Percentiles rank a stretch among this genome's conserved stretches.
Conservation (phyloP, 2,329 filamentous ascomycete genomes). For the Microdochium trichocladiopsis region DNA sequence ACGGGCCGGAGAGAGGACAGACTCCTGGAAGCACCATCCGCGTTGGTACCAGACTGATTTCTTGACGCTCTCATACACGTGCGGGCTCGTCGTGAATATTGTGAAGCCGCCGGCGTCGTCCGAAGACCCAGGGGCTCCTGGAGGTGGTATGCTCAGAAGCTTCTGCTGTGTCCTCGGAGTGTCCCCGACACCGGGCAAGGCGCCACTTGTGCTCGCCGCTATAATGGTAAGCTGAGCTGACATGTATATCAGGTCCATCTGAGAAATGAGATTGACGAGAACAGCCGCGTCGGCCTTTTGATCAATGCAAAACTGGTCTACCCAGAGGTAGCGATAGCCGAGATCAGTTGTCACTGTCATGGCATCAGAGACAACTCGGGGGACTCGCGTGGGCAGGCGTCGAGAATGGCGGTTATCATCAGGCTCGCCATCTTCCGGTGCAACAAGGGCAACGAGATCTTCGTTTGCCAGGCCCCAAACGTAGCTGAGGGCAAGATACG, state of each 20-base stretch:
- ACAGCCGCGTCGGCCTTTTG: background rate
- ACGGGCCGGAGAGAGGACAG: background rate
- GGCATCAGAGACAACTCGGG: constrained; percentile 3
- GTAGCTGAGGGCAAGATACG: constrained; percentile 3
- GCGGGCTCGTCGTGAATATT: constrained; percentile 1
- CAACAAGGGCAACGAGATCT: background rate
- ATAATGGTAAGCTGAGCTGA: constrained; percentile 2
- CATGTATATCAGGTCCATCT: constrained; percentile 5
- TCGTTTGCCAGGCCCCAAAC: constrained; percentile 3
- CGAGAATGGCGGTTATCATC: background rate
- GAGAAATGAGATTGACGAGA: constrained; percentile 1
- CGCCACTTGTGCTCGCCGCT: constrained; percentile 4
- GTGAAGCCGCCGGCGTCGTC: background rate
- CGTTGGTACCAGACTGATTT: constrained; percentile 1
- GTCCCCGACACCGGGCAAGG: constrained; percentile 1
- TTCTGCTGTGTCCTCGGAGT: background rate
- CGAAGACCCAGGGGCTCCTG: background rate
- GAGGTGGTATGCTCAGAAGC: background rate
- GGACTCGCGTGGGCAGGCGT: background rate
- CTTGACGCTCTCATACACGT: background rate
- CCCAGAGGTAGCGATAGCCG: constrained; percentile 4
- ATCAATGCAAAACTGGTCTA: constrained; percentile 5
- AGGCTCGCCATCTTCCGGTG: too few relatives aligned
- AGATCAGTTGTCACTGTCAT: constrained; percentile 1
- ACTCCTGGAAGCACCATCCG: constrained; percentile 8